Evolutionary conservation across 1,284 basidiomycete genomes (phyloP).

Genomic region (Rhizopogon parksii): DNA sequence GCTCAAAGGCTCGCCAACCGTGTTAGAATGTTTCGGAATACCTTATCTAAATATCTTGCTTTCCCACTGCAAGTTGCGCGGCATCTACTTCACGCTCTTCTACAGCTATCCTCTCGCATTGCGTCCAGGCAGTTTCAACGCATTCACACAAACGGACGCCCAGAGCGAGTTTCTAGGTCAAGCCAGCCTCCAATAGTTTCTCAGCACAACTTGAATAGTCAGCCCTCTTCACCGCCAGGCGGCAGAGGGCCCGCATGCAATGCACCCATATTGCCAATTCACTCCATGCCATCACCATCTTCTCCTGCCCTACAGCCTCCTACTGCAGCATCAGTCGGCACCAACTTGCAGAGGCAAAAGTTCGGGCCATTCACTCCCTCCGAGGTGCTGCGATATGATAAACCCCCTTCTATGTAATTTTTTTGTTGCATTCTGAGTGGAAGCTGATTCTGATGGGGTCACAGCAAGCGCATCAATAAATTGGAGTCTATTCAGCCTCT

Average conservation of each 20-base stretch:
- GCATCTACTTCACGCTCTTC: too few relatives aligned
- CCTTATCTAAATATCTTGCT: neutral
- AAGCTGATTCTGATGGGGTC: neutral
- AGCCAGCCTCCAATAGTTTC: neutral
- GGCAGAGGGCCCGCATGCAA: neutral
- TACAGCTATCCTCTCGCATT: neutral
- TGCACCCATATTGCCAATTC: neutral
- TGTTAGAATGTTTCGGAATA: neutral
- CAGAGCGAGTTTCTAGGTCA: neutral
- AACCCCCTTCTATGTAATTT: neutral
- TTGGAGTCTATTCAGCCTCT: neutral
- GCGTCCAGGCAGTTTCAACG: neutral
- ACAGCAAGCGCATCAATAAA: neutral
- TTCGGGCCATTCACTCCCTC: neutral
- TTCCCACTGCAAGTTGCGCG: neutral
- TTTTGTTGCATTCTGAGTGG: too few relatives aligned
- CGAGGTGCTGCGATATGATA: slow-evolving; percentile 1
- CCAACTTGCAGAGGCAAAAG: neutral
- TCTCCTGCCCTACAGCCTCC: neutral
- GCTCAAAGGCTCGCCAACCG: neutral
- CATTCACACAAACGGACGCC: neutral
- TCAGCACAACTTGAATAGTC: too few relatives aligned
- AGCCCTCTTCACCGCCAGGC: too few relatives aligned
- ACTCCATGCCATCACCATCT: neutral
- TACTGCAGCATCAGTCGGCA: neutral